These are phyloP conservation scores for Fonsecaea pugnacius DNA, from an alignment of 2,329 filamentous ascomycete species.

Conservation along the genomic window DNA sequence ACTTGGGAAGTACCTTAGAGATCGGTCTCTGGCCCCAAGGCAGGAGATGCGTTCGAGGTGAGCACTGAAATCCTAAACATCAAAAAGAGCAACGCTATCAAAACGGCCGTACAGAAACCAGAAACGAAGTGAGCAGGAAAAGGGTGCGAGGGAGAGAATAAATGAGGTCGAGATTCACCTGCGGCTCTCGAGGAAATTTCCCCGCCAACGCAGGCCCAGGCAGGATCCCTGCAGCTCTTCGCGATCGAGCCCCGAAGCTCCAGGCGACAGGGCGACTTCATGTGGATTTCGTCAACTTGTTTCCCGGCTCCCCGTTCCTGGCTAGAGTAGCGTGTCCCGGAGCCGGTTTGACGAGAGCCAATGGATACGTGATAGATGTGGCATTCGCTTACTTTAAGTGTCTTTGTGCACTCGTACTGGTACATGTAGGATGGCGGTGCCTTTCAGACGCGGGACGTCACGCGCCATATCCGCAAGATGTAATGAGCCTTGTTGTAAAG, in stretches of 20 bases:
- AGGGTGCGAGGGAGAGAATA: neutral
- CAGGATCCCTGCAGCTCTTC: slow-evolving; percentile 9
- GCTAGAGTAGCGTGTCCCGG: slow-evolving; percentile 27
- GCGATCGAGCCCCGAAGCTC: slow-evolving; percentile 2
- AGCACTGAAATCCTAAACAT: neutral
- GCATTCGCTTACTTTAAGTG: slow-evolving; percentile 8
- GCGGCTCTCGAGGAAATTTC: slow-evolving; percentile 20
- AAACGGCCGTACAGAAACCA: neutral
- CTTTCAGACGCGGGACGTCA: slow-evolving; percentile 8
- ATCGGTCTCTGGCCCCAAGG: neutral
- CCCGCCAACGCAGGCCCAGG: slow-evolving; percentile 18
- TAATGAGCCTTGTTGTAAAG: neutral
- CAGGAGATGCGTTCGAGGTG: neutral
- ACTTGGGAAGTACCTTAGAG: neutral
- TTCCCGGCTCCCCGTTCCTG: slow-evolving; percentile 30
- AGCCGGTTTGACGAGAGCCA: slow-evolving; percentile 6
- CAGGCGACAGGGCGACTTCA: slow-evolving; percentile 9
- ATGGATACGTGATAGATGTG: slow-evolving; percentile 16
- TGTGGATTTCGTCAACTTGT: neutral
- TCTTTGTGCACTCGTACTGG: too few species aligned
- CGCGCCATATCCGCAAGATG: neutral
- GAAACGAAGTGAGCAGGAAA: neutral
- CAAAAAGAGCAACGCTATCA: slow-evolving; percentile 18
- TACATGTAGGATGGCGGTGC: neutral
- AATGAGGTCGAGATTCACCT: slow-evolving; percentile 13